phyloP scores from a whole-genome alignment of 2,329 filamentous ascomycete species.

The Colletotrichum cuscutae region DNA sequence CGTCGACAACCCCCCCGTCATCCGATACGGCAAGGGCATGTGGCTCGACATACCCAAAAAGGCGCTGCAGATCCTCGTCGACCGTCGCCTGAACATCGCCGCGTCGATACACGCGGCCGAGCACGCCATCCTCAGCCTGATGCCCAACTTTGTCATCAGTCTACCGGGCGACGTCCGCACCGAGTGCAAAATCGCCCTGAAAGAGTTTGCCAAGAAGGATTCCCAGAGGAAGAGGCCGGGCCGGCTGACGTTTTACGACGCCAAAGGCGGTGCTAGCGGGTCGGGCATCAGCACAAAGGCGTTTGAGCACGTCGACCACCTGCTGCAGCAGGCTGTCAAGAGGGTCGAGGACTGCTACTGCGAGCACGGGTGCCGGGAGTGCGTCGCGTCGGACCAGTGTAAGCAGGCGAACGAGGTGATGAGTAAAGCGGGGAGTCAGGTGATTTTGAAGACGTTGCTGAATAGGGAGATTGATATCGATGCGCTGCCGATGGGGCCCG shows the following conservation, averaged over 20 bases:
- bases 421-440: constrained; percentile 88
- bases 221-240: constrained; percentile 84
- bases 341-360: constrained; percentile 83
- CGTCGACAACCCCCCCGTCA: constrained; percentile 92
- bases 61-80: constrained; percentile 82
- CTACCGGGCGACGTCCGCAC: constrained; percentile 93
- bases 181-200: constrained; percentile 89
- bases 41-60: constrained; percentile 90
- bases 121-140: constrained; percentile 85
- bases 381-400: constrained; percentile 86
- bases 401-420: constrained; percentile 90
- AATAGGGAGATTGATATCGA: constrained; percentile 85
- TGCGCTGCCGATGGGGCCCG: constrained; percentile 85
- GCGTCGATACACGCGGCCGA: constrained; percentile 95
- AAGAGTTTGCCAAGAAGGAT: constrained; percentile 82
- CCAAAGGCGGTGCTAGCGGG: constrained; percentile 86
- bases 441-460: constrained; percentile 81
- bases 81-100: constrained; percentile 79
- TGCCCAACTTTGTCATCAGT: constrained; percentile 91
- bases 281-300: constrained; percentile 91
- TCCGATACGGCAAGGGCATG: constrained; percentile 87
- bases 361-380: constrained; percentile 86
- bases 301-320: constrained; percentile 88
- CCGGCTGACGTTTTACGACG: constrained; percentile 92
- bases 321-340: constrained; percentile 80